phyloP scores from a whole-genome alignment of 306 rosid species.

The Astragalus glycyphyllos region DNA sequence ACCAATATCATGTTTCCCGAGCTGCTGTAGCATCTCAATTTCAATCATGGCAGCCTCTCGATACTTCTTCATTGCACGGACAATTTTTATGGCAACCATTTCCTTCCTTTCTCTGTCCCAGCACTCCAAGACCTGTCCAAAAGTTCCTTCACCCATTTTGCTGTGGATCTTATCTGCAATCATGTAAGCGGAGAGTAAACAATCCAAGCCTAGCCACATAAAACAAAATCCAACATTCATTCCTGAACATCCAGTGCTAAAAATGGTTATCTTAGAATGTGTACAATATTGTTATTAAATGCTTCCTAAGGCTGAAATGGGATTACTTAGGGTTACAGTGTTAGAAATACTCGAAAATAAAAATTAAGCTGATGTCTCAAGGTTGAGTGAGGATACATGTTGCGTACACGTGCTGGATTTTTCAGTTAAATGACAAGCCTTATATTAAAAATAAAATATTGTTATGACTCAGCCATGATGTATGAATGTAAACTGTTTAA shows the following conservation, averaged over 20 bases:
- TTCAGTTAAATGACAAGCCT: background rate
- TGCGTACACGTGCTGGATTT: background rate
- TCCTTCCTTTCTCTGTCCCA: conserved; percentile 94
- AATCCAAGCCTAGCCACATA: background rate
- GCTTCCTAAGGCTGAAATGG: conserved; percentile 1
- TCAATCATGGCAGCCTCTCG: conserved; percentile 98
- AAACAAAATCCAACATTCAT: conserved; percentile 1
- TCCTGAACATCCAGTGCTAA: background rate
- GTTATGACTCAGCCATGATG: background rate
- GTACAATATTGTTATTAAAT: background rate
- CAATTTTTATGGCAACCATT: conserved; percentile 93
- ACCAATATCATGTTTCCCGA: conserved; percentile 87
- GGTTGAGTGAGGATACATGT: background rate
- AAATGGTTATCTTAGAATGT: background rate
- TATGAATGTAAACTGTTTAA: conserved; percentile 45
- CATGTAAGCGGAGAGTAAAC: conserved; percentile 13
- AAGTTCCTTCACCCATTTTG: conserved; percentile 99
- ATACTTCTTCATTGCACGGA: conserved; percentile 90
- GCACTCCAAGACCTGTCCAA: conserved; percentile 97
- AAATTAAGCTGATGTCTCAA: background rate
- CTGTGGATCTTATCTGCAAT: conserved; percentile 78
- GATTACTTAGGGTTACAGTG: background rate
- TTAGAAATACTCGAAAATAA: background rate
- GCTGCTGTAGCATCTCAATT: conserved; percentile 88
- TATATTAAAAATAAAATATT: background rate